phyloP scores from a whole-genome alignment of 2,329 filamentous ascomycete genomes.

The Diaporthe humulicola region DNA sequence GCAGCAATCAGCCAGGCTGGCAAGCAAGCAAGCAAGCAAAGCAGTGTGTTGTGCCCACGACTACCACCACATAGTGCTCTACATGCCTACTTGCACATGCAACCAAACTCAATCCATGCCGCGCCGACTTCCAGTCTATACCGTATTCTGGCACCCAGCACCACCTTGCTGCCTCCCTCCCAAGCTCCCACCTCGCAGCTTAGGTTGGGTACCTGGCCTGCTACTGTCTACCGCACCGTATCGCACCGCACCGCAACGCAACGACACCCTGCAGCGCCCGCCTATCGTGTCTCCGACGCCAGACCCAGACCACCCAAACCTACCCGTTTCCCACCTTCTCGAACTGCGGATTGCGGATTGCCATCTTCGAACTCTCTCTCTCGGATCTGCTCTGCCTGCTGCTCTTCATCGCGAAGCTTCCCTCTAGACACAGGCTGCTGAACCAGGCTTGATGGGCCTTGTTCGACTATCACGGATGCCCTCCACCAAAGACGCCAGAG shows the following conservation, averaged over 20 bases:
- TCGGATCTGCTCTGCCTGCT: neutral
- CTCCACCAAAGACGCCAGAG: conserved; percentile 37
- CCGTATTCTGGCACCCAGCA: neutral
- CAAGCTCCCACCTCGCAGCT: neutral
- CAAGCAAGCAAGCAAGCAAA: too few species aligned
- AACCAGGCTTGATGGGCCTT: conserved; percentile 19
- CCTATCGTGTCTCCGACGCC: conserved; percentile 1
- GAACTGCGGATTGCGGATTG: conserved; percentile 14
- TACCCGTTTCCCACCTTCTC: conserved; percentile 18
- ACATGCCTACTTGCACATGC: conserved; percentile 13
- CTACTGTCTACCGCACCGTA: neutral
- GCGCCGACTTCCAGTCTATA: neutral
- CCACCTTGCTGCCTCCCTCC: neutral
- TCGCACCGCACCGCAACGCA: neutral
- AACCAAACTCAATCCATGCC: neutral
- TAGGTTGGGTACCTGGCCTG: neutral
- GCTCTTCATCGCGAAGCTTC: neutral
- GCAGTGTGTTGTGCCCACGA: neutral
- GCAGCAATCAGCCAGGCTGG: too few species aligned
- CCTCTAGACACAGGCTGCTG: neutral
- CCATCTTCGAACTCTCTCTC: conserved; percentile 22
- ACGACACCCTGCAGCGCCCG: conserved; percentile 5
- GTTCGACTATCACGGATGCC: conserved; percentile 37
- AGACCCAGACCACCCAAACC: conserved; percentile 8
- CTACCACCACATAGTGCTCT: neutral